Evolutionary conservation across 768 basidiomycete genomes (phyloP).

Genomic region (Pulveroboletus sp.): DNA sequence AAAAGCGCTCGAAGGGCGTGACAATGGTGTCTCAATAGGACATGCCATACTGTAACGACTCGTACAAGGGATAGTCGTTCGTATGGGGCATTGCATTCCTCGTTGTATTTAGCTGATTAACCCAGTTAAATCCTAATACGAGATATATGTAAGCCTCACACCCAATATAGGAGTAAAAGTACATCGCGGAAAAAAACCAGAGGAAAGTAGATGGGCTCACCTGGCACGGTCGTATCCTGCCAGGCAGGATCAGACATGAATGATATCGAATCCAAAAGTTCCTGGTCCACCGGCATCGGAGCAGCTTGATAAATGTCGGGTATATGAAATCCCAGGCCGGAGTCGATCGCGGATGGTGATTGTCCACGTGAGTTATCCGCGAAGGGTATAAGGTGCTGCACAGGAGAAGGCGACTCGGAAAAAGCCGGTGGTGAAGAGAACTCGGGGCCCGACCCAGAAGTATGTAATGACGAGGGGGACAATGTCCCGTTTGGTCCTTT

Average conservation of each 20-base stretch:
- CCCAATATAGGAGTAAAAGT: not conserved
- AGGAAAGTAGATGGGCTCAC: conserved; percentile 32
- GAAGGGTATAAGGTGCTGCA: conserved; percentile 35
- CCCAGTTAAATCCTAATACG: conserved; percentile 33
- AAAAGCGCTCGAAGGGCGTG: not conserved
- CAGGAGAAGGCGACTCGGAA: conserved; percentile 38
- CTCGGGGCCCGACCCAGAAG: conserved; percentile 10
- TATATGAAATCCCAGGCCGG: conserved; percentile 22
- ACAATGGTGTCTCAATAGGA: conserved; percentile 1
- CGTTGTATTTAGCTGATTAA: conserved; percentile 25
- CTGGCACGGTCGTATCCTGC: conserved; percentile 52
- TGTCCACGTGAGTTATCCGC: conserved; percentile 25
- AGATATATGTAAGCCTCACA: not conserved
- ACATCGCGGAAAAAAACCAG: not conserved
- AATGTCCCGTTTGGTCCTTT: conserved; percentile 6
- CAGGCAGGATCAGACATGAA: conserved; percentile 52
- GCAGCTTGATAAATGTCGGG: conserved; percentile 38
- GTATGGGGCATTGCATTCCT: conserved; percentile 14
- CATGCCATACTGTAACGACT: conserved; percentile 14
- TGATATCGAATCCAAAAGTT: conserved; percentile 59
- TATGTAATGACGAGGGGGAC: conserved; percentile 2
- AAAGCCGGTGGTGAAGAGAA: conserved; percentile 25
- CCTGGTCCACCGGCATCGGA: conserved; percentile 54
- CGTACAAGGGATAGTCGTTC: conserved; percentile 29
- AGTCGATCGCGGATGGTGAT: conserved; percentile 5